These are phyloP conservation scores for Russula sp. DNA, from an alignment of 768 basidiomycete species.

Conservation along the genomic window DNA sequence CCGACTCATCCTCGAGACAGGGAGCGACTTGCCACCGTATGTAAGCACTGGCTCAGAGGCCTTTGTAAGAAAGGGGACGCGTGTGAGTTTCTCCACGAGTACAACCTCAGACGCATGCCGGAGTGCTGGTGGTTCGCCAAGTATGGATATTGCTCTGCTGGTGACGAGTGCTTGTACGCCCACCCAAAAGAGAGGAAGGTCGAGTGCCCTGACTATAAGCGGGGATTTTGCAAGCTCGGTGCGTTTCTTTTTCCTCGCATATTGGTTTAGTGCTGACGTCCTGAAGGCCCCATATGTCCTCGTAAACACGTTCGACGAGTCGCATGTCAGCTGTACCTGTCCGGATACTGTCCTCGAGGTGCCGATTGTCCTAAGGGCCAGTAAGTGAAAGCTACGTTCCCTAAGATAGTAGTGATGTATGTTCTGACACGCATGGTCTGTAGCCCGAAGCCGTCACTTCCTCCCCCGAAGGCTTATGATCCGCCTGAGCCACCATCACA, in stretches of 20 bases:
- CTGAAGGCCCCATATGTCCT: constrained; percentile 77
- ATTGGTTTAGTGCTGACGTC: constrained; percentile 19
- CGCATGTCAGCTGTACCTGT: constrained; percentile 85
- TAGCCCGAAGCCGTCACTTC: constrained; percentile 77
- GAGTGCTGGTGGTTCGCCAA: constrained; percentile 99
- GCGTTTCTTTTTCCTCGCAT: constrained; percentile 34
- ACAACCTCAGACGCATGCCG: constrained; percentile 96
- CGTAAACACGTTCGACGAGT: constrained; percentile 91
- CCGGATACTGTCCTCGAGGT: constrained; percentile 91
- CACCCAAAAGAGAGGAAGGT: constrained; percentile 89
- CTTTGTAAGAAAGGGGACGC: constrained; percentile 97
- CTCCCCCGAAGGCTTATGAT: constrained; percentile 70
- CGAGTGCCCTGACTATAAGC: constrained; percentile 93
- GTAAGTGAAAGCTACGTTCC: constrained; percentile 48
- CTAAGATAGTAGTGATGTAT: neutral
- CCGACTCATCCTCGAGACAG: constrained; percentile 82
- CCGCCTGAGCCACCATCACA: constrained; percentile 71
- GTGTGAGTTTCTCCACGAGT: constrained; percentile 99
- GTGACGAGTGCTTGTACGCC: constrained; percentile 96
- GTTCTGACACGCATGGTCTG: constrained; percentile 24
- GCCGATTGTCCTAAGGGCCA: constrained; percentile 85
- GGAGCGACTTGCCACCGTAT: constrained; percentile 86
- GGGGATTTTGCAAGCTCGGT: constrained; percentile 96
- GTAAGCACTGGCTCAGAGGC: constrained; percentile 98
- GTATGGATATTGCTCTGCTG: constrained; percentile 95